Conservation (phyloP, 768 basidiomycete species). For the Leccinum pellstonianum region DNA sequence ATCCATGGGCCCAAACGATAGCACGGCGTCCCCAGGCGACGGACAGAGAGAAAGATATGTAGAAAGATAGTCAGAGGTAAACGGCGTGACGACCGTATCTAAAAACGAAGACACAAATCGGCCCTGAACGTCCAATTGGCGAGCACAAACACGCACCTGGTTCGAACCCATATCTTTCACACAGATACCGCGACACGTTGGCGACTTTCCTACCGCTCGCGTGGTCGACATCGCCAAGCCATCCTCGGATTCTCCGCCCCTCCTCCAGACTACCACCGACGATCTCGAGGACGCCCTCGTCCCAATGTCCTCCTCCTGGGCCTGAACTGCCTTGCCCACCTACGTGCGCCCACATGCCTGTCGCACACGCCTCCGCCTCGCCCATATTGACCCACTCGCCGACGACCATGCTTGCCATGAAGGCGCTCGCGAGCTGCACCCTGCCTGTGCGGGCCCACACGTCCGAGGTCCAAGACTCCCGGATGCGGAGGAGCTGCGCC, state of each 20-base stretch:
- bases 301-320: conserved; percentile 61
- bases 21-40: conserved; percentile 66
- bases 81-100: conserved; percentile 75
- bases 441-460: conserved; percentile 78
- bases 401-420: conserved; percentile 65
- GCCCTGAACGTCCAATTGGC: no score
- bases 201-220: conserved; percentile 64
- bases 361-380: conserved; percentile 75
- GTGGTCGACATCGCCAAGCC: conserved; percentile 81
- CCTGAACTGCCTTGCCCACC: conserved; percentile 26
- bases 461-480: conserved; percentile 75
- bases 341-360: conserved; percentile 71
- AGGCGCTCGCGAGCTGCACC: conserved; percentile 74
- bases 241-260: conserved; percentile 65
- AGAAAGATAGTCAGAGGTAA: conserved; percentile 76
- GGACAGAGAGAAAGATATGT: conserved; percentile 77
- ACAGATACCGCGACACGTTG: conserved; percentile 69
- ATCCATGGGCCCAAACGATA: conserved; percentile 83
- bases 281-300: conserved; percentile 74
- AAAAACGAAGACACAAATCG: background rate
- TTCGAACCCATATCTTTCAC: conserved; percentile 80
- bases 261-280: conserved; percentile 76
- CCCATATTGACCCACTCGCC: conserved; percentile 73
- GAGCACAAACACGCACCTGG: conserved; percentile 44
- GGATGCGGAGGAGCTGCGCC: conserved; percentile 73